These are phyloP conservation scores for Holtermannia corniformis DNA, from an alignment of 768 basidiomycete genomes.

Conservation along the genomic window DNA sequence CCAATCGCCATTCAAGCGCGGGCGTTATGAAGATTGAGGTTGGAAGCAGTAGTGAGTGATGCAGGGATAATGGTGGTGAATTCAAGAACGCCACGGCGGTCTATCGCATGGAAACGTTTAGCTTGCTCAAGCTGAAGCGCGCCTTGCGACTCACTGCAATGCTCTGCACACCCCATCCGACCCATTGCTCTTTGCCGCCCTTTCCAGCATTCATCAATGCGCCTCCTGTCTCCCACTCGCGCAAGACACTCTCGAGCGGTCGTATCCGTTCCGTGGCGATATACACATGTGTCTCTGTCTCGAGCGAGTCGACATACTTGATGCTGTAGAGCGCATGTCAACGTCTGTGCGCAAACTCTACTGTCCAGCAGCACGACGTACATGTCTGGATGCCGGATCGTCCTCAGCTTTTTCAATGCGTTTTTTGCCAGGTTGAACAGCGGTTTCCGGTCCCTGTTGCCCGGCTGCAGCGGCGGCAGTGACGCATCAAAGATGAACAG, in stretches of 20 bases:
- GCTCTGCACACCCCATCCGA: conserved; percentile 86
- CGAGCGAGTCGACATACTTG: conserved; percentile 87
- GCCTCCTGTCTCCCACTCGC: conserved; percentile 49
- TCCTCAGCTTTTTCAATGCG: conserved; percentile 76
- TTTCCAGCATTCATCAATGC: conserved; percentile 43
- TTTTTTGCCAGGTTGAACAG: conserved; percentile 73
- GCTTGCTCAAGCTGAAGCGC: not conserved
- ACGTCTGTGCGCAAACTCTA: not conserved
- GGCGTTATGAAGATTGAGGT: conserved; percentile 76
- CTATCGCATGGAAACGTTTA: conserved; percentile 42
- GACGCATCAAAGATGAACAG: conserved; percentile 77
- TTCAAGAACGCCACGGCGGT: conserved; percentile 86
- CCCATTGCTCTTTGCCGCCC: conserved; percentile 72
- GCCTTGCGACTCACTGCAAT: conserved; percentile 56
- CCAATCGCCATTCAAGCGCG: conserved; percentile 93
- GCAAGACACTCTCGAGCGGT: conserved; percentile 57
- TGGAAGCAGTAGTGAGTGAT: conserved; percentile 49
- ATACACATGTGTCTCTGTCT: conserved; percentile 75
- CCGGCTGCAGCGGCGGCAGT: conserved; percentile 31
- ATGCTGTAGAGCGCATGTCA: conserved; percentile 43
- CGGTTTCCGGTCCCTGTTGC: conserved; percentile 49
- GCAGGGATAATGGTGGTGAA: conserved; percentile 72
- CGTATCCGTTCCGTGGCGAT: conserved; percentile 91
- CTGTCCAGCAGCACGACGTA: conserved; percentile 7
- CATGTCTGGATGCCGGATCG: conserved; percentile 89